Percentiles rank a stretch among this genome's conserved stretches.
phyloP scores from a whole-genome alignment of 495 filamentous ascomycete species.

The Rusavskia elegans region DNA sequence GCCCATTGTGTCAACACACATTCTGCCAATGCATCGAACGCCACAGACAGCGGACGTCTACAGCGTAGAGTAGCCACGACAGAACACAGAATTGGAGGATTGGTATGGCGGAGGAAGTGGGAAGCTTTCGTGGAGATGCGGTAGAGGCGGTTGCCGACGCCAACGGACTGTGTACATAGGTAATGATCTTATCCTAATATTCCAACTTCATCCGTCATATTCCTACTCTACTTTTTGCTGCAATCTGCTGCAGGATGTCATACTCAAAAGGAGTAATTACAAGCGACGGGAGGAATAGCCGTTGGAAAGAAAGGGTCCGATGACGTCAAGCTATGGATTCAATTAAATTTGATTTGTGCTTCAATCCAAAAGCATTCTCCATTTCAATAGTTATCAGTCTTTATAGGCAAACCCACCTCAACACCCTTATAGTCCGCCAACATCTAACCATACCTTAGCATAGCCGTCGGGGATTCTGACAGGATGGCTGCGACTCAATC shows the following conservation, averaged over 20 bases:
- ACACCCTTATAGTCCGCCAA: background rate
- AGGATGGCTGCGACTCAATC: slow-evolving; percentile 32
- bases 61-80: too few relatives aligned
- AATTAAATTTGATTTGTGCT: too few relatives aligned
- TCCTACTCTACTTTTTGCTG: background rate
- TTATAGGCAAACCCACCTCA: too few relatives aligned
- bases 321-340: background rate
- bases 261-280: background rate
- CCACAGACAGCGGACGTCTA: too few relatives aligned
- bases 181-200: background rate
- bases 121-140: background rate
- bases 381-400: too few relatives aligned
- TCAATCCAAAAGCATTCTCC: too few relatives aligned
- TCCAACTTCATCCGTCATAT: background rate
- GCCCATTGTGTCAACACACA: too few relatives aligned
- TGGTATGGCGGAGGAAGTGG: too few relatives aligned
- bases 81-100: too few relatives aligned
- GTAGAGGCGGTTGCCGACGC: background rate
- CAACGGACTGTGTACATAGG: background rate
- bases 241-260: background rate
- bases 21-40: too few relatives aligned
- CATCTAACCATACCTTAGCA: background rate
- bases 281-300: background rate
- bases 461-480: background rate
- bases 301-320: background rate